These are phyloP conservation scores for Aspergillus sp. DNA, from an alignment of 2,329 filamentous ascomycete genomes.

Conservation along the genomic window DNA sequence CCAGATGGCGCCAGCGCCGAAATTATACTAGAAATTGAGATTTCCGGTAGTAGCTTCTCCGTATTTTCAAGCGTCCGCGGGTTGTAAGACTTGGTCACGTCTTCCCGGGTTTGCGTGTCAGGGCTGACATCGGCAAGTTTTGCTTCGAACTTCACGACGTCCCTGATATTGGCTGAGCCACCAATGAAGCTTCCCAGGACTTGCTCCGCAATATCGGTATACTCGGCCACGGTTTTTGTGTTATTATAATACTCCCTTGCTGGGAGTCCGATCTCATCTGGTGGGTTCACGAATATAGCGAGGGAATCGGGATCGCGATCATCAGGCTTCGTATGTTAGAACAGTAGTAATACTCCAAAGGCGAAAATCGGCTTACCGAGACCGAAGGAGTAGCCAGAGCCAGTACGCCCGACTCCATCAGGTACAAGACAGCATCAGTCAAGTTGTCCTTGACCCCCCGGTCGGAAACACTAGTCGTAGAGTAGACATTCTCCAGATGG, in stretches of 20 bases:
- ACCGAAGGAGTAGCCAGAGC: constrained; percentile 26
- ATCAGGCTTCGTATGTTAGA: constrained; percentile 31
- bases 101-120: constrained; percentile 49
- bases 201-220: constrained; percentile 39
- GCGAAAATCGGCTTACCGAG: constrained; percentile 19
- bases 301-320: constrained; percentile 50
- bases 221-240: constrained; percentile 44
- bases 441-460: constrained; percentile 19
- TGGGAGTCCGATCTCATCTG: constrained; percentile 48
- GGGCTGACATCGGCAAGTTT: constrained; percentile 53
- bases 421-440: constrained; percentile 29
- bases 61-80: constrained; percentile 52
- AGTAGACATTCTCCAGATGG: constrained; percentile 43
- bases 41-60: constrained; percentile 47
- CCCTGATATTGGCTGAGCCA: constrained; percentile 23
- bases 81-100: constrained; percentile 61
- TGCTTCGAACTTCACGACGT: constrained; percentile 52
- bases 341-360: background rate
- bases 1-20: constrained; percentile 44
- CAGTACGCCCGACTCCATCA: constrained; percentile 29
- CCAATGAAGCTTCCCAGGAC: constrained; percentile 35
- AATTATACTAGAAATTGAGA: constrained; percentile 49
- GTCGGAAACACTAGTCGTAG: constrained; percentile 20
- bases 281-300: constrained; percentile 40
- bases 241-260: constrained; percentile 55